These are phyloP conservation scores for Larix kaempferi DNA, from an alignment of 75 land plant genomes.

Conservation along the genomic window DNA sequence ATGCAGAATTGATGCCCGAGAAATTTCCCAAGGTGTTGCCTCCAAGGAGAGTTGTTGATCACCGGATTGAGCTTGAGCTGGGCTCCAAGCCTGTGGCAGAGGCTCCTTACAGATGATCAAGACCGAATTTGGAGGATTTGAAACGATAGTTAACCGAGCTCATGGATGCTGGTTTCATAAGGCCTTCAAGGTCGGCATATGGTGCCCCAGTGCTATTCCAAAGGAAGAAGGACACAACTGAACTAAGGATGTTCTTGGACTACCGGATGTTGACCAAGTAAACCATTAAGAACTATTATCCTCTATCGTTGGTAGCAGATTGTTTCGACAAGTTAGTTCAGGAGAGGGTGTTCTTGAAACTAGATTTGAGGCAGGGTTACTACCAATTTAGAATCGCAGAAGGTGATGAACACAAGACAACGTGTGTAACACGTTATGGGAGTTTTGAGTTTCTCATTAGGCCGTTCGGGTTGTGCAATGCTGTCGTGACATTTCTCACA, in stretches of 20 bases:
- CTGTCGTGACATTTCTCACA: slow-evolving; percentile 10
- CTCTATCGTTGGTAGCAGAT: slow-evolving; percentile 12
- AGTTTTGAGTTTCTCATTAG: background rate
- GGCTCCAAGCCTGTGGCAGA: no score
- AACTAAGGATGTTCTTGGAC: no score
- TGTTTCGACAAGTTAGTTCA: slow-evolving; percentile 4
- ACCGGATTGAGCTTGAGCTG: no score
- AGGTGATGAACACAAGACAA: slow-evolving; percentile 15
- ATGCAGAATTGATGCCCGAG: no score
- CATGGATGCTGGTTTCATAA: no score
- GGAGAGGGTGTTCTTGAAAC: slow-evolving; percentile 4
- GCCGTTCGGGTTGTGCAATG: background rate
- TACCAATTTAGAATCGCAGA: slow-evolving; percentile 6
- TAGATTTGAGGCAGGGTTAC: slow-evolving; percentile 12
- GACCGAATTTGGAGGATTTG: no score
- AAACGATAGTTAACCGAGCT: slow-evolving; percentile 3
- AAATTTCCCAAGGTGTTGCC: no score
- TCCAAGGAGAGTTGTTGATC: no score
- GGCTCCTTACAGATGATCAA: no score
- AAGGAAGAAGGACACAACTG: no score
- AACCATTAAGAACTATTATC: slow-evolving; percentile 14
- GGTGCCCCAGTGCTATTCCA: no score
- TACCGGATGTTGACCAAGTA: background rate
- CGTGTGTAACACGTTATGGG: slow-evolving; percentile 14
- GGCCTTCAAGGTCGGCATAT: no score